Conservation (phyloP, 2,329 filamentous ascomycete genomes). For the Neofusicoccum umdonicola region DNA sequence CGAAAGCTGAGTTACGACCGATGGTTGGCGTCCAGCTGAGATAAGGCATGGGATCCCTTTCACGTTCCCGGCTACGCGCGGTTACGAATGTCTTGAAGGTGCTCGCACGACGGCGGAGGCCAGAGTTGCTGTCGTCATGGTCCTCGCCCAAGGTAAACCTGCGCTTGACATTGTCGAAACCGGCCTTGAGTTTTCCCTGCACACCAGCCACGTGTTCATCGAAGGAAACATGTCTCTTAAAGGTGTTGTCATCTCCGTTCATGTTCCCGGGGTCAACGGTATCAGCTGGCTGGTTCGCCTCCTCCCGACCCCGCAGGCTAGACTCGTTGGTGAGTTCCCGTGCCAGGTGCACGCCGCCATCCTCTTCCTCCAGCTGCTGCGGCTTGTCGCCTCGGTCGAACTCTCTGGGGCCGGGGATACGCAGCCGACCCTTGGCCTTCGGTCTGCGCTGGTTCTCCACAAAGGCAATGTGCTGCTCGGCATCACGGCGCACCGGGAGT, state of each 20-base stretch:
- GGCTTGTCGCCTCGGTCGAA: conserved; percentile 80
- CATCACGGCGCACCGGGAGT: conserved; percentile 53
- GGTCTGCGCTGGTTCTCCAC: conserved; percentile 77
- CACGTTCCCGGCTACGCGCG: conserved; percentile 42
- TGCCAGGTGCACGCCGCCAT: conserved; percentile 29
- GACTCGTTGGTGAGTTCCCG: conserved; percentile 31
- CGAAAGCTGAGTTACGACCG: conserved; percentile 88
- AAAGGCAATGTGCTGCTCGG: conserved; percentile 84
- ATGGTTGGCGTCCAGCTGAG: conserved; percentile 92
- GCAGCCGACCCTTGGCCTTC: conserved; percentile 69
- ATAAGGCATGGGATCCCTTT: conserved; percentile 69
- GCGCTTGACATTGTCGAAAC: conserved; percentile 1
- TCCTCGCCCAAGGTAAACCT: background rate
- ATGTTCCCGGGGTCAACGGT: conserved; percentile 24
- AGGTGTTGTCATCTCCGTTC: conserved; percentile 39
- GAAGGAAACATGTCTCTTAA: conserved; percentile 62
- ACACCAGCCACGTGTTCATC: conserved; percentile 44
- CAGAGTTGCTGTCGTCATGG: conserved; percentile 48
- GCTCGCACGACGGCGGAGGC: conserved; percentile 41
- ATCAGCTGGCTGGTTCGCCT: conserved; percentile 16
- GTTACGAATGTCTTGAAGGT: conserved; percentile 61
- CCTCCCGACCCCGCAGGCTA: conserved; percentile 42
- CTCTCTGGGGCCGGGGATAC: conserved; percentile 89
- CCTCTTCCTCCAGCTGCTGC: conserved; percentile 52
- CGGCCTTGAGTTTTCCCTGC: background rate